phyloP scores from a whole-genome alignment of 164 flowering plant species.

The Liriodendron chinense region DNA sequence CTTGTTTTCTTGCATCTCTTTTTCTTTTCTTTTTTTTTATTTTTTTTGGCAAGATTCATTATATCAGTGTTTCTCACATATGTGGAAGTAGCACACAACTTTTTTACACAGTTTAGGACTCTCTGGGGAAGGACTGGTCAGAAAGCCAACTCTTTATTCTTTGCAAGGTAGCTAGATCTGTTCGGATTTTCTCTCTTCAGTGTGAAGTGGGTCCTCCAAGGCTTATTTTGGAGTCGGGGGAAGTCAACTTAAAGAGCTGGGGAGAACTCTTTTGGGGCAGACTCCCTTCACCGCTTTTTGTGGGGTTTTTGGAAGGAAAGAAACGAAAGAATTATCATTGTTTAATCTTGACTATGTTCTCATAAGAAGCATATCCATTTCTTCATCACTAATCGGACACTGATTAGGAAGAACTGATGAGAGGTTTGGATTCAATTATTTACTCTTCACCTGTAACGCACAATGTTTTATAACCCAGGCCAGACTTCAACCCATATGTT shows the following conservation, averaged over 20 bases:
- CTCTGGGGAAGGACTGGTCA: no score
- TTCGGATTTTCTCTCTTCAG: neutral
- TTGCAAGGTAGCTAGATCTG: neutral
- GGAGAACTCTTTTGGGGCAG: no score
- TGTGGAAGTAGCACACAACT: neutral
- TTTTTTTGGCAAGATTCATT: neutral
- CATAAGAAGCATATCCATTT: neutral
- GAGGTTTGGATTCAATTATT: neutral
- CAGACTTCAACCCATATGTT: no score
- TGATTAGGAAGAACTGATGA: neutral
- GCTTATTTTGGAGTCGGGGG: no score
- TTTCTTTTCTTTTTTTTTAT: neutral
- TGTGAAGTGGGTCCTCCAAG: neutral
- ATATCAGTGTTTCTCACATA: neutral
- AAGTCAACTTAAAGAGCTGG: no score
- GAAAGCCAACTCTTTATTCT: neutral
- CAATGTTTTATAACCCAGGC: no score
- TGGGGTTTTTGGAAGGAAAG: neutral
- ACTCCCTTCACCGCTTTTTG: no score
- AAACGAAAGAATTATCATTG: neutral
- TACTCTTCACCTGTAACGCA: neutral
- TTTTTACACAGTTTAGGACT: no score
- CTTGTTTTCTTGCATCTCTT: neutral
- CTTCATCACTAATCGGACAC: neutral
- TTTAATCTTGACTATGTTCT: neutral